A percentile compares a stretch with the other conserved stretches of the same genome.
Evolutionary conservation across 2,329 filamentous ascomycete genomes (phyloP).

Genomic region (Graphium sp.): DNA sequence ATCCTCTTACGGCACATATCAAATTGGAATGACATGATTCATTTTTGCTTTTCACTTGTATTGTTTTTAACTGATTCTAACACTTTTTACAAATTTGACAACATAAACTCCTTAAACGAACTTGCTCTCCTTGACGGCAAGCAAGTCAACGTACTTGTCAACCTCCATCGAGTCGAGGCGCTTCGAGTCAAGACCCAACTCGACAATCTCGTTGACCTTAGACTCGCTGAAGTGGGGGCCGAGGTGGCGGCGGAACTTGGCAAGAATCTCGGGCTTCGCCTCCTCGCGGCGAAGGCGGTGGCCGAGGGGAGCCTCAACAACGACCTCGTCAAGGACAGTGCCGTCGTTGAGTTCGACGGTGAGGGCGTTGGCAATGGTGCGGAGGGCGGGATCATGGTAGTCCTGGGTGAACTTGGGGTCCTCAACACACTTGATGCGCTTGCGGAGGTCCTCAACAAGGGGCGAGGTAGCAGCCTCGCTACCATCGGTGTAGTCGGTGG

Average conservation of each 20-base stretch:
- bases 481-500: conserved; percentile 85
- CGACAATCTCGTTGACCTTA: conserved; percentile 65
- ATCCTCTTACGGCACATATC: no score
- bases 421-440: conserved; percentile 92
- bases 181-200: conserved; percentile 59
- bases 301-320: conserved; percentile 85
- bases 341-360: conserved; percentile 92
- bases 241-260: conserved; percentile 90
- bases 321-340: conserved; percentile 76
- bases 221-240: conserved; percentile 63
- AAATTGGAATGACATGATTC: no score
- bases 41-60: no score
- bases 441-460: conserved; percentile 77
- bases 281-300: conserved; percentile 85
- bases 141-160: conserved; percentile 88
- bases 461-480: conserved; percentile 80
- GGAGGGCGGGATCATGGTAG: conserved; percentile 86
- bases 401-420: conserved; percentile 87
- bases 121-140: conserved; percentile 44
- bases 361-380: conserved; percentile 93
- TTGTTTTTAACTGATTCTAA: no score
- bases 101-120: no score
- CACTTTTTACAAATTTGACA: no score
- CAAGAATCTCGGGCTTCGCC: conserved; percentile 91
- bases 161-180: conserved; percentile 67